Evolutionary conservation across 805 yeast species (phyloP).

Genomic region (Candida berthetii): DNA sequence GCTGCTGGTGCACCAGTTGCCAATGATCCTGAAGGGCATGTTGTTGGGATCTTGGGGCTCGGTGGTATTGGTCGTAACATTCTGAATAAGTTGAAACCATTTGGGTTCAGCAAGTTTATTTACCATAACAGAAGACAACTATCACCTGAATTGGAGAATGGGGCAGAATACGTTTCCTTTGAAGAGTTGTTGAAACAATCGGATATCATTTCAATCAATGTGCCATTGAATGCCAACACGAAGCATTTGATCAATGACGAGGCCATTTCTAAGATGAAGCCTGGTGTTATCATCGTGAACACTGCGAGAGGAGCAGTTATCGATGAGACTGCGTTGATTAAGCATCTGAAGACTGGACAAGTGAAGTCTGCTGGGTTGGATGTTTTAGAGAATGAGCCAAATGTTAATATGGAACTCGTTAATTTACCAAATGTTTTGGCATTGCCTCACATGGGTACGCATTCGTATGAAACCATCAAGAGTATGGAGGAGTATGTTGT

Average conservation of each 20-base stretch:
- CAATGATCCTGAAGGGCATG: conserved; percentile 68
- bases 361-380: conserved; percentile 67
- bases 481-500: conserved; percentile 80
- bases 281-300: conserved; percentile 69
- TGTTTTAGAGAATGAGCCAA: conserved; percentile 72
- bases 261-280: conserved; percentile 63
- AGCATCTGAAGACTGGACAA: conserved; percentile 55
- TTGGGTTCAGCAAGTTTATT: conserved; percentile 65
- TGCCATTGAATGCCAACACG: conserved; percentile 73
- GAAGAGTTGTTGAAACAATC: conserved; percentile 61
- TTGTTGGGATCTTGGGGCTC: conserved; percentile 78
- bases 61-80: conserved; percentile 89
- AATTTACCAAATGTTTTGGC: conserved; percentile 64
- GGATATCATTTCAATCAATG: conserved; percentile 68
- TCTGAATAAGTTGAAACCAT: conserved; percentile 63
- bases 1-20: conserved; percentile 59
- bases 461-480: conserved; percentile 63
- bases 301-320: conserved; percentile 87
- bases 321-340: conserved; percentile 55
- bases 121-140: conserved; percentile 68
- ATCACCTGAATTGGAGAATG: conserved; percentile 54
- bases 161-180: conserved; percentile 62
- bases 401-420: conserved; percentile 56
- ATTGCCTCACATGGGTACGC: conserved; percentile 89
- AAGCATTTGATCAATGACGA: conserved; percentile 60